Evolutionary conservation across 306 rosid species (phyloP).

Genomic region (Trichosanthes truncata): DNA sequence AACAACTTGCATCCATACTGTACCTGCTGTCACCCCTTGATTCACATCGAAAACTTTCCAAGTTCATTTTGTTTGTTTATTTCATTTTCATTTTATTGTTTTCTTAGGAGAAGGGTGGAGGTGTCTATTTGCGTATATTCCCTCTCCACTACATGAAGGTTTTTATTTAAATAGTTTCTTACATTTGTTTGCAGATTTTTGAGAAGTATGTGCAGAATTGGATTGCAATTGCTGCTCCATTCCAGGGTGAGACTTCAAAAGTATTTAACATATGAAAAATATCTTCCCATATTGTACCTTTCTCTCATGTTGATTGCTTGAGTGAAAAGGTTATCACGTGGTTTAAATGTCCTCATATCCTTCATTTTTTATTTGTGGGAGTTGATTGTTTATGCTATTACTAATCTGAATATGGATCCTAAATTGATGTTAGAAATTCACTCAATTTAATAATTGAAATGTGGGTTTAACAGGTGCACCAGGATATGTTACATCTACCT

Average conservation of each 20-base stretch:
- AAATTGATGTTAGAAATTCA: background rate
- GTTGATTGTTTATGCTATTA: background rate
- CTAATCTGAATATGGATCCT: background rate
- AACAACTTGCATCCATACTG: background rate
- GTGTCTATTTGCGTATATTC: background rate
- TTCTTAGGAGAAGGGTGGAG: background rate
- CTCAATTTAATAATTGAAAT: conserved; percentile 9
- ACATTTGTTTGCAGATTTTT: conserved; percentile 51
- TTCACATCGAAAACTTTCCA: background rate
- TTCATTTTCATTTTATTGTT: background rate
- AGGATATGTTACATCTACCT: conserved; percentile 58
- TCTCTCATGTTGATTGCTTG: background rate
- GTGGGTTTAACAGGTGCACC: conserved; percentile 69
- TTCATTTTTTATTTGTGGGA: background rate
- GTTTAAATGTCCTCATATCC: background rate
- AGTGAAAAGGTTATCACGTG: background rate
- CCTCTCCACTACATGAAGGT: background rate
- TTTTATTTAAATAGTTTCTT: conserved; percentile 1
- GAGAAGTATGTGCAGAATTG: conserved; percentile 95
- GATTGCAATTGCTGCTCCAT: conserved; percentile 92
- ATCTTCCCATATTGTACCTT: background rate
- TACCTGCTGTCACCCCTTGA: background rate
- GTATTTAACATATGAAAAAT: background rate
- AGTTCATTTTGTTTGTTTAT: background rate
- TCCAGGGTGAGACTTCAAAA: conserved; percentile 57